Conservation (phyloP, 2,329 filamentous ascomycete genomes). For the Aspergillus fijiensis region DNA sequence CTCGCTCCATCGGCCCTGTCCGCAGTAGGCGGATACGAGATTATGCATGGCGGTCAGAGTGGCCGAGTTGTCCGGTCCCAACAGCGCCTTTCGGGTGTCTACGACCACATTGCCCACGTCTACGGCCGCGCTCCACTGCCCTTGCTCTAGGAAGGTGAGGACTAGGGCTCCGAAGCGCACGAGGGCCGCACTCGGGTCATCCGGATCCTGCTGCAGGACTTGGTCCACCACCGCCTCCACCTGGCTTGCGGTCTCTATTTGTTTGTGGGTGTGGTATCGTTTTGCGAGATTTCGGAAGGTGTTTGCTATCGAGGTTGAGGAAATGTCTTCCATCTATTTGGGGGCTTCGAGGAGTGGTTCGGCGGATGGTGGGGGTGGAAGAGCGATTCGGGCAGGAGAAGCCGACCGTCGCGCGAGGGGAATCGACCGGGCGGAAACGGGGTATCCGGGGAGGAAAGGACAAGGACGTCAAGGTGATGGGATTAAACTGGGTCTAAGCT, state of each 20-base stretch:
- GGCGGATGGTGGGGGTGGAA: neutral
- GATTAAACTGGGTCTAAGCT: neutral
- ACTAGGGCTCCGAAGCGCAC: constrained; percentile 5
- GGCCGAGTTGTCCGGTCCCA: neutral
- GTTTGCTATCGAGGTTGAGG: neutral
- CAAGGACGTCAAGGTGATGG: neutral
- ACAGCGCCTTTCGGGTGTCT: neutral
- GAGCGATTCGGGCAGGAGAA: neutral
- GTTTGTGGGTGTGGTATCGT: neutral
- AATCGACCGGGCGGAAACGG: neutral
- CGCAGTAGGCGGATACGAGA: constrained; percentile 9
- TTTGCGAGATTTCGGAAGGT: neutral
- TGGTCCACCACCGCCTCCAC: constrained; percentile 1
- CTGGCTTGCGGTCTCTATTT: neutral
- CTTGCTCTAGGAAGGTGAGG: constrained; percentile 4
- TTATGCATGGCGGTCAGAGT: constrained; percentile 11
- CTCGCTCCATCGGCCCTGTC: constrained; percentile 9
- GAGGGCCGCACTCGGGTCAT: neutral
- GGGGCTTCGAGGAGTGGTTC: neutral
- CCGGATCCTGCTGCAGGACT: neutral
- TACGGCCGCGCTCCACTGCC: constrained; percentile 7
- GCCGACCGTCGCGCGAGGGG: neutral
- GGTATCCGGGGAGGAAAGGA: too few relatives aligned
- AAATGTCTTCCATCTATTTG: neutral
- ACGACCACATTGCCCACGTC: constrained; percentile 7